These are phyloP conservation scores for Morella rubra DNA, from an alignment of 306 rosid species.

Conservation along the genomic window DNA sequence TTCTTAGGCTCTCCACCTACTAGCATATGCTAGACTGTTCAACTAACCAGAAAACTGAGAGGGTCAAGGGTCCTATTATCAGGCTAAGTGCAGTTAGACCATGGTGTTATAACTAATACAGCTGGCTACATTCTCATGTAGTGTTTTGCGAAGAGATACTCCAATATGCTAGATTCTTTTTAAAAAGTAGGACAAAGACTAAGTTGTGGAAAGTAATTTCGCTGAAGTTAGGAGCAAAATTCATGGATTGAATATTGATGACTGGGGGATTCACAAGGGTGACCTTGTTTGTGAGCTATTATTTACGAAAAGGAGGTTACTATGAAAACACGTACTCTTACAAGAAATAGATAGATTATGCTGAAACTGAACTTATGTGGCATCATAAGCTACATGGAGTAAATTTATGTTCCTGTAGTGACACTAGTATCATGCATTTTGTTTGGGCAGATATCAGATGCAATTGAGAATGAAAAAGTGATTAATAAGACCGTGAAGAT, in stretches of 20 bases:
- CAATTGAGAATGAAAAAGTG: constrained; percentile 78
- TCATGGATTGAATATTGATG: not conserved
- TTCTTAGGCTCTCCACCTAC: too few species aligned
- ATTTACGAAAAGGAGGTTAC: too few species aligned
- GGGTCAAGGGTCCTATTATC: too few species aligned
- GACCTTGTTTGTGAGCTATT: not conserved
- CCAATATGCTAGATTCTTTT: not conserved
- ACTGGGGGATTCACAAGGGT: not conserved
- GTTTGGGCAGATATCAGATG: constrained; percentile 73
- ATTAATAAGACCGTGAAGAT: constrained; percentile 65
- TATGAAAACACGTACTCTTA: too few species aligned
- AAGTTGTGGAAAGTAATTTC: not conserved
- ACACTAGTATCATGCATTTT: constrained; percentile 4
- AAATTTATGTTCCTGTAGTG: too few species aligned
- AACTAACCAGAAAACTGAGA: too few species aligned
- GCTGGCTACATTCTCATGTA: too few species aligned
- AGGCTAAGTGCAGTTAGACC: too few species aligned
- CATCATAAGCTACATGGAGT: not conserved
- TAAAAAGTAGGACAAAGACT: not conserved
- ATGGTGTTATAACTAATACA: too few species aligned
- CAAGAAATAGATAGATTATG: not conserved
- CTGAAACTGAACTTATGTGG: not conserved
- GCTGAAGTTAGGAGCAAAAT: not conserved
- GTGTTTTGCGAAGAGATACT: not conserved
- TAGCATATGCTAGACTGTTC: too few species aligned